A percentile compares a stretch with the other conserved stretches of the same genome.
phyloP scores from a whole-genome alignment of 345 rosid species.

The Brassica carinata region DNA sequence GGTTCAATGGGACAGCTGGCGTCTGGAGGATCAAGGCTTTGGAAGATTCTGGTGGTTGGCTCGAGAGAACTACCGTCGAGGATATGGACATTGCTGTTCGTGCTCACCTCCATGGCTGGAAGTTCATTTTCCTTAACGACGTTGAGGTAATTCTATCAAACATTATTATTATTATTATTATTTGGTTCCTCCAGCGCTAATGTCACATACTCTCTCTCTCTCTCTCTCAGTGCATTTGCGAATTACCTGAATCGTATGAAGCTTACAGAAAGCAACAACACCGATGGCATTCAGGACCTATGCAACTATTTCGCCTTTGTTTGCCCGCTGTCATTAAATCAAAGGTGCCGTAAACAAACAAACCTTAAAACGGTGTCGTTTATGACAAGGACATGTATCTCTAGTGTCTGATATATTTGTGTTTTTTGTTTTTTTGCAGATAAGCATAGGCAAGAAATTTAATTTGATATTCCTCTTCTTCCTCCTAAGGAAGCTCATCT shows the following conservation, averaged over 20 bases:
- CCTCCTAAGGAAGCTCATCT: conserved; percentile 76
- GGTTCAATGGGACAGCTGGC: conserved; percentile 96
- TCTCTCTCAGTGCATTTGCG: conserved; percentile 76
- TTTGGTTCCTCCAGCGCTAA: not conserved
- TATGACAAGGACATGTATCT: not conserved
- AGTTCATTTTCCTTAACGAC: conserved; percentile 80
- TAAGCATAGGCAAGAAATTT: conserved; percentile 77
- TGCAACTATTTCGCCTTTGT: conserved; percentile 94
- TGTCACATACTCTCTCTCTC: conserved; percentile 5
- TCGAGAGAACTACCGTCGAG: conserved; percentile 95
- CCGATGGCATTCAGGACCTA: conserved; percentile 97
- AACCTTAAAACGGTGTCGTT: not conserved
- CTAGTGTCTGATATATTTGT: not conserved
- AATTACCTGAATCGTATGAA: conserved; percentile 91
- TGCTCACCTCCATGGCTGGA: conserved; percentile 95
- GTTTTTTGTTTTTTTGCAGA: conserved; percentile 51
- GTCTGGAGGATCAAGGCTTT: conserved; percentile 95
- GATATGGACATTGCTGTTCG: conserved; percentile 98
- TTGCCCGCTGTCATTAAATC: conserved; percentile 71
- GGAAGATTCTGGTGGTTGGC: conserved; percentile 96
- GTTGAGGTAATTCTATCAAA: conserved; percentile 65
- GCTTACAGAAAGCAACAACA: conserved; percentile 96
- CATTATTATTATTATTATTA: not conserved
- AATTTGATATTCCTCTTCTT: conserved; percentile 93
- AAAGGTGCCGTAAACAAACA: conserved; percentile 45